These are phyloP conservation scores for Malassezia dermatis DNA, from an alignment of 1,284 basidiomycete species.

Conservation along the genomic window DNA sequence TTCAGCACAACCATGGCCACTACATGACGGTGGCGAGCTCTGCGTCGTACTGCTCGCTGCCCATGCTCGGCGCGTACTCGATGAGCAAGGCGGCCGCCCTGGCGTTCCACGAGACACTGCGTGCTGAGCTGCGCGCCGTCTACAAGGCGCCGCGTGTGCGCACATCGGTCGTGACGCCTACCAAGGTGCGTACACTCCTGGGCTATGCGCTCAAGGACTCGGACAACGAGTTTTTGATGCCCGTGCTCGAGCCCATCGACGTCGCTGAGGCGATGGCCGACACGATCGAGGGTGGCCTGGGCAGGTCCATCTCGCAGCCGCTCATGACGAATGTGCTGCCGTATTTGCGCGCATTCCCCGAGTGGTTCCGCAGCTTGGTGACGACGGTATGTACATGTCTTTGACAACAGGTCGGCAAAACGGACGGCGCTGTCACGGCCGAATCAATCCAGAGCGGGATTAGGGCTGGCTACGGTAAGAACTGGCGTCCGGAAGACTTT, in stretches of 20 bases:
- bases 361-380: slow-evolving; percentile 33
- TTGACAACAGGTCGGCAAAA: slow-evolving; percentile 25
- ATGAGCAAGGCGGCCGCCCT: slow-evolving; percentile 41
- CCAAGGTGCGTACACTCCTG: slow-evolving; percentile 44
- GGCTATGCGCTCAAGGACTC: slow-evolving; percentile 42
- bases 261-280: slow-evolving; percentile 31
- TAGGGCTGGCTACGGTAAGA: slow-evolving; percentile 36
- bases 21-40: slow-evolving; percentile 39
- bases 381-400: slow-evolving; percentile 3
- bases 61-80: slow-evolving; percentile 39
- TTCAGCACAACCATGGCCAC: slow-evolving; percentile 42
- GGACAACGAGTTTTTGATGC: slow-evolving; percentile 37
- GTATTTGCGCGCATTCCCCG: slow-evolving; percentile 30
- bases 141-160: slow-evolving; percentile 39
- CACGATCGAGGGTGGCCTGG: slow-evolving; percentile 35
- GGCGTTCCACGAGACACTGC: slow-evolving; percentile 41
- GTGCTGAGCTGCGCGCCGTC: slow-evolving; percentile 33
- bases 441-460: slow-evolving; percentile 30
- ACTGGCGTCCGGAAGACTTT: slow-evolving; percentile 26
- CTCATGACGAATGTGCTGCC: slow-evolving; percentile 30
- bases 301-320: slow-evolving; percentile 37
- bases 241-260: slow-evolving; percentile 37
- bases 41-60: slow-evolving; percentile 33
- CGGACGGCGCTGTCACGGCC: slow-evolving; percentile 33
- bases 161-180: slow-evolving; percentile 38